Percentiles rank a stretch among this genome's conserved stretches.
Evolutionary conservation across 257 asterid genomes (phyloP).

Genomic region (Verbascum thapsus): DNA sequence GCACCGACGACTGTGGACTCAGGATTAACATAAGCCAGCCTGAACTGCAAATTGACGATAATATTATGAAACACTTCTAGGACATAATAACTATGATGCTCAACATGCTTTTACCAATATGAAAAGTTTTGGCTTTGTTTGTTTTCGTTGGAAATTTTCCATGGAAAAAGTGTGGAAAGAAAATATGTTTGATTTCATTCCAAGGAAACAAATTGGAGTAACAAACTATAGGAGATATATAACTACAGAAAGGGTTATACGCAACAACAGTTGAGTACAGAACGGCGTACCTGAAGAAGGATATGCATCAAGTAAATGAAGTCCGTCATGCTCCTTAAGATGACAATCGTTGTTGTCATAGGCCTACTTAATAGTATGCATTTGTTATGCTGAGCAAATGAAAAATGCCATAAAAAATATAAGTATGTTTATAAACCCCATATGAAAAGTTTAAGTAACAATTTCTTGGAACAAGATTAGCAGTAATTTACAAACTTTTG

Average conservation of each 20-base stretch:
- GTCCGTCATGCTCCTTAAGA: constrained; percentile 60
- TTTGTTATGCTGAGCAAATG: constrained; percentile 43
- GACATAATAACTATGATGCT: background rate
- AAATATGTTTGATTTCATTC: too few relatives aligned
- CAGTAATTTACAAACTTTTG: background rate
- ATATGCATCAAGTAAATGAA: constrained; percentile 55
- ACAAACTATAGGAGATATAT: too few relatives aligned
- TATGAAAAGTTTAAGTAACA: constrained; percentile 2
- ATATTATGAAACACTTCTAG: constrained; percentile 4
- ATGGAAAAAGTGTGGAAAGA: too few relatives aligned
- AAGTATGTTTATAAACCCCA: constrained; percentile 1
- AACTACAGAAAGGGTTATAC: too few relatives aligned
- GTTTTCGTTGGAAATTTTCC: too few relatives aligned
- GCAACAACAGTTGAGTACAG: background rate
- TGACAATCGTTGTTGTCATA: constrained; percentile 50
- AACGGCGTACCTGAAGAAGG: constrained; percentile 62
- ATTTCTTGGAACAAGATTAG: background rate
- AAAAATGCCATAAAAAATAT: constrained; percentile 20
- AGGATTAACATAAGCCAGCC: constrained; percentile 83
- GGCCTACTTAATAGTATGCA: constrained; percentile 53
- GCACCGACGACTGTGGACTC: constrained; percentile 78
- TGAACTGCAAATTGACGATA: constrained; percentile 65
- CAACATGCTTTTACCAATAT: background rate
- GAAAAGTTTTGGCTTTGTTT: background rate
- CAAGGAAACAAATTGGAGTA: too few relatives aligned